Evolutionary conservation across 768 basidiomycete genomes (phyloP), one percentile per base, ranked within the genome.

Genomic region (Lentinula aciculospora): DNA sequence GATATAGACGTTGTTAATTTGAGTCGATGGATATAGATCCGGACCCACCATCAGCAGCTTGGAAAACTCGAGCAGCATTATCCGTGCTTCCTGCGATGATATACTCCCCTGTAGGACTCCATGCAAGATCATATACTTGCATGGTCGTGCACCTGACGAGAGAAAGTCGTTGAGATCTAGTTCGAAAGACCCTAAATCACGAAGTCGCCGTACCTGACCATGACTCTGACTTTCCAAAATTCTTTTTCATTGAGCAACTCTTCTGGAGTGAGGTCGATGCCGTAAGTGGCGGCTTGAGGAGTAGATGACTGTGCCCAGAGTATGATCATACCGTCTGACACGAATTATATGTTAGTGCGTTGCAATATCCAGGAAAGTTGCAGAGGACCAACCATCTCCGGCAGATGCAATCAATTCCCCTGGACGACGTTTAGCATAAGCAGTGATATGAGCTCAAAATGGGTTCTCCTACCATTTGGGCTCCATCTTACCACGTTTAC

Each of bases 401-500:
- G 97, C 96, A 13, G 95, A 97, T 50, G 97, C 97, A 67, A 99
- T 86, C 31, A 86, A 74, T 67, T 96, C 94, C 46, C 93, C 94
- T 94, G 62, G 39, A 13, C 34, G 28, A 56, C 1, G 45, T 65
- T n/a, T 29, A 61, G 19, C 4, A 19, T 23, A 31, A 48, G 53
- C 45, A 21, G 32, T 39, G 56, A n/a, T 12, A 51, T 57, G 61
- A 47, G 21, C 49, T 2, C 45, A 59, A 56, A 48, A 58, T 12
- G 65, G 31, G 21, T 28, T 25, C 58, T 56, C 81, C 61, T 66
- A 89, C 96, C 97, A 64, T 90, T 94, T 9, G 97, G 97, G 65
- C 92, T 95, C 74, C 90, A 99, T 46, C 97, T 78, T 27, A 96
- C 96, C 6, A 97, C 96, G 62, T 99, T 99, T 53, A 99, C 96